Percentiles rank a stretch among this genome's conserved stretches.
Conservation (phyloP, 768 basidiomycete genomes). For the Rubroboletus pulcherrimus region DNA sequence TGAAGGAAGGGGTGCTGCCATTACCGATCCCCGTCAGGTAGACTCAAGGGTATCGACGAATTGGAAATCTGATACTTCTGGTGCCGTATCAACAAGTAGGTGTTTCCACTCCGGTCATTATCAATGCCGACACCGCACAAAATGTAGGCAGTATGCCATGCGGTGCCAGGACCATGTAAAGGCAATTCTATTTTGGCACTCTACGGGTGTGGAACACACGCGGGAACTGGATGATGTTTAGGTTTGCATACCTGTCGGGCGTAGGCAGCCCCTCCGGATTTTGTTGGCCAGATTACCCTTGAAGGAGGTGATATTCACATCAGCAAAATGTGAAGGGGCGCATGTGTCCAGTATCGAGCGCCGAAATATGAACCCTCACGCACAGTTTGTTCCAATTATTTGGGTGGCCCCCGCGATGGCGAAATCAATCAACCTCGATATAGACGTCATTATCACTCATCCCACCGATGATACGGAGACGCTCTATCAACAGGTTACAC, state of each 20-base stretch:
- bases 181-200: background rate
- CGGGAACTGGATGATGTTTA: background rate
- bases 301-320: background rate
- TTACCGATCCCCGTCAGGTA: conserved; percentile 18
- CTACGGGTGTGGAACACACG: background rate
- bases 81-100: conserved; percentile 1
- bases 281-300: background rate
- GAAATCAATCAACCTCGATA: conserved; percentile 11
- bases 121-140: background rate
- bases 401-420: conserved; percentile 1
- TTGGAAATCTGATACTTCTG: background rate
- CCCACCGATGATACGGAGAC: background rate
- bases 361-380: background rate
- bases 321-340: background rate
- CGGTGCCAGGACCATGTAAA: background rate
- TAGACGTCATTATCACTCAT: background rate
- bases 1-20: conserved; percentile 60
- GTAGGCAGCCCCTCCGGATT: background rate
- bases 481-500: background rate
- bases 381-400: background rate
- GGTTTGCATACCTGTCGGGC: background rate
- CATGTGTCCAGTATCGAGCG: background rate
- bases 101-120: background rate
- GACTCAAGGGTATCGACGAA: background rate
- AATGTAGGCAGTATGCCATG: background rate